These are phyloP conservation scores for Asterionellopsis glacialis DNA, from an alignment of 108 stramenopile genomes.

Conservation along the genomic window DNA sequence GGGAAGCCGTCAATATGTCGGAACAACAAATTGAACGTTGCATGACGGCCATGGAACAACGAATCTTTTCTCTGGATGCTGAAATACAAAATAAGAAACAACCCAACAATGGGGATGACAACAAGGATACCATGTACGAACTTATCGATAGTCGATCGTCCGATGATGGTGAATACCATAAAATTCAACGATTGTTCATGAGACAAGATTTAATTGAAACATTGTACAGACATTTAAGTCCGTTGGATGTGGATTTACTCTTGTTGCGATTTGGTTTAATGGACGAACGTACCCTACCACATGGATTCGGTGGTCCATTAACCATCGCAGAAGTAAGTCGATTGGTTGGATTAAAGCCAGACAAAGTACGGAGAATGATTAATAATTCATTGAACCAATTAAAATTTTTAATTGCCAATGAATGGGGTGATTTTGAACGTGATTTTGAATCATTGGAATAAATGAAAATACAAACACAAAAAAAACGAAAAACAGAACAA, in stretches of 20 bases:
- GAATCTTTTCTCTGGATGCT: constrained; percentile 63
- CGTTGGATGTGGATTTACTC: constrained; percentile 57
- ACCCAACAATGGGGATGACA: constrained; percentile 22
- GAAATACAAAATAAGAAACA: constrained; percentile 42
- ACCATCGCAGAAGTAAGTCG: constrained; percentile 77
- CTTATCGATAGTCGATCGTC: constrained; percentile 34
- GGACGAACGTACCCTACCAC: constrained; percentile 41
- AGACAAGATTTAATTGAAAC: constrained; percentile 65
- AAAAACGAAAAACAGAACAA: too few species aligned
- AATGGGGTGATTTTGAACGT: constrained; percentile 64
- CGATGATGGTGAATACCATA: constrained; percentile 45
- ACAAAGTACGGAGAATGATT: constrained; percentile 74
- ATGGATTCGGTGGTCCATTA: constrained; percentile 43
- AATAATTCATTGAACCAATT: constrained; percentile 62
- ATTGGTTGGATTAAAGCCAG: constrained; percentile 68
- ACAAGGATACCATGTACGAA: constrained; percentile 54
- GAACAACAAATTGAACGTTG: constrained; percentile 65
- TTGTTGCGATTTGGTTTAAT: constrained; percentile 66
- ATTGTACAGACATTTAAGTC: constrained; percentile 41
- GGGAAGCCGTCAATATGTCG: constrained; percentile 49
- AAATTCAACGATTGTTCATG: constrained; percentile 42
- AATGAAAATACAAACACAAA: too few species aligned
- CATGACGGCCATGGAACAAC: constrained; percentile 63
- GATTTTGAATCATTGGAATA: constrained; percentile 17
- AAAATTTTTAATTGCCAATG: constrained; percentile 41